Evolutionary conservation across 345 rosid genomes (phyloP).

Genomic region (Murraya koenigii): DNA sequence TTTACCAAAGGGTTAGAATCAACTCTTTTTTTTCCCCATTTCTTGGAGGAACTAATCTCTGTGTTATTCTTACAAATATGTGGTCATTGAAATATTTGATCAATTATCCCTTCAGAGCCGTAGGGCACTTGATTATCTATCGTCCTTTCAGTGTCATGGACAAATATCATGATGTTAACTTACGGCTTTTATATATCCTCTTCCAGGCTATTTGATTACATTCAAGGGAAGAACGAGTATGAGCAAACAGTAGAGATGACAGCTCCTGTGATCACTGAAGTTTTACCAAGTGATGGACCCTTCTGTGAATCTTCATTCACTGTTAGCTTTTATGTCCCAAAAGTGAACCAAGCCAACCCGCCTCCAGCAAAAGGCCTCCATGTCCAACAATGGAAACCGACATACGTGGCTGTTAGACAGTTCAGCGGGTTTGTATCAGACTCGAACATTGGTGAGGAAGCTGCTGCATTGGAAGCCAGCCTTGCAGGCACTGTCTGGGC

Average conservation of each 20-base stretch:
- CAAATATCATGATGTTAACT: neutral
- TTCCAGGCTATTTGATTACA: constrained; percentile 71
- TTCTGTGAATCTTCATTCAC: constrained; percentile 75
- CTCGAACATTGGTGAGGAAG: constrained; percentile 53
- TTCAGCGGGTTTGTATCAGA: constrained; percentile 77
- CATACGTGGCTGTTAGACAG: constrained; percentile 61
- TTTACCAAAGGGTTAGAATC: no score
- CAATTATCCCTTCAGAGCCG: no score
- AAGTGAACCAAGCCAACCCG: constrained; percentile 69
- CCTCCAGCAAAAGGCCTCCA: constrained; percentile 79
- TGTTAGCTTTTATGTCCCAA: constrained; percentile 78
- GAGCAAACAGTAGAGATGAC: constrained; percentile 77
- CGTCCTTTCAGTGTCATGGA: no score
- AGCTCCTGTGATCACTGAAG: constrained; percentile 67
- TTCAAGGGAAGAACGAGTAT: constrained; percentile 73
- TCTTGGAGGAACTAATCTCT: no score
- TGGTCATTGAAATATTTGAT: no score
- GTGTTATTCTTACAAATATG: no score
- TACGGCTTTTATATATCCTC: neutral
- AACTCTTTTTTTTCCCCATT: no score
- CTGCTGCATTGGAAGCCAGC: constrained; percentile 66
- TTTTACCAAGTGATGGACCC: constrained; percentile 86
- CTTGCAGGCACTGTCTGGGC: constrained; percentile 63
- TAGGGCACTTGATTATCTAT: no score
- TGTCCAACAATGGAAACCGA: constrained; percentile 51